These are phyloP conservation scores for Russula sp. DNA, from an alignment of 768 basidiomycete genomes.

Conservation along the genomic window DNA sequence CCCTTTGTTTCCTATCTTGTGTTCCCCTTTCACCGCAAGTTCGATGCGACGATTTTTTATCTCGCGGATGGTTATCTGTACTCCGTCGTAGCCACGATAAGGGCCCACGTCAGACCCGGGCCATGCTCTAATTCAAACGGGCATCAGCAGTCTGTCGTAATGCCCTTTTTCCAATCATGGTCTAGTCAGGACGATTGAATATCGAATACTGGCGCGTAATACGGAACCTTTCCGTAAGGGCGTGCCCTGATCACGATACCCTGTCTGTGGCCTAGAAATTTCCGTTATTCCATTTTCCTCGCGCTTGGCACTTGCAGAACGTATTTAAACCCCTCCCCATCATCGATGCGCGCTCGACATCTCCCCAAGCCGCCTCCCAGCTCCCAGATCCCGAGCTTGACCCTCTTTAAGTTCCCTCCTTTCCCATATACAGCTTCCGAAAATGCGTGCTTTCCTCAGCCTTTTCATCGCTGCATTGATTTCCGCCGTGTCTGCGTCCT, in stretches of 20 bases:
- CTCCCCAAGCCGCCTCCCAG: neutral
- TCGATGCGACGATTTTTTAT: neutral
- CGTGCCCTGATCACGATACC: neutral
- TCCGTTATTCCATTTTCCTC: conserved; percentile 29
- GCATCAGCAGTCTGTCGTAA: neutral
- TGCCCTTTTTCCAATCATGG: conserved; percentile 6
- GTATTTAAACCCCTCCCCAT: conserved; percentile 6
- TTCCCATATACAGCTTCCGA: conserved; percentile 29
- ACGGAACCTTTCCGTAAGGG: no score
- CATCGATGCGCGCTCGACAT: neutral
- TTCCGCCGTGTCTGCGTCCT: conserved; percentile 37
- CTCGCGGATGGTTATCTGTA: neutral
- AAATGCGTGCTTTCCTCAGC: conserved; percentile 54
- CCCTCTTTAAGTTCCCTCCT: conserved; percentile 3
- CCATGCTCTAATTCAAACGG: neutral
- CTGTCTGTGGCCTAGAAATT: neutral
- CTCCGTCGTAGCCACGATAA: neutral
- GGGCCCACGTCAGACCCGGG: neutral
- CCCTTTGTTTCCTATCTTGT: conserved; percentile 33
- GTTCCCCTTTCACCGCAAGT: conserved; percentile 13
- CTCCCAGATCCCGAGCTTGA: neutral
- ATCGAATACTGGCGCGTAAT: neutral
- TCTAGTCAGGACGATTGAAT: neutral
- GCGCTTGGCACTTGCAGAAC: conserved; percentile 26
- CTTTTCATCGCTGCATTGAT: conserved; percentile 40